Percentiles rank a stretch among this genome's conserved stretches.
Evolutionary conservation across 2,329 filamentous ascomycete genomes (phyloP).

Genomic region (Moelleriella libera): DNA sequence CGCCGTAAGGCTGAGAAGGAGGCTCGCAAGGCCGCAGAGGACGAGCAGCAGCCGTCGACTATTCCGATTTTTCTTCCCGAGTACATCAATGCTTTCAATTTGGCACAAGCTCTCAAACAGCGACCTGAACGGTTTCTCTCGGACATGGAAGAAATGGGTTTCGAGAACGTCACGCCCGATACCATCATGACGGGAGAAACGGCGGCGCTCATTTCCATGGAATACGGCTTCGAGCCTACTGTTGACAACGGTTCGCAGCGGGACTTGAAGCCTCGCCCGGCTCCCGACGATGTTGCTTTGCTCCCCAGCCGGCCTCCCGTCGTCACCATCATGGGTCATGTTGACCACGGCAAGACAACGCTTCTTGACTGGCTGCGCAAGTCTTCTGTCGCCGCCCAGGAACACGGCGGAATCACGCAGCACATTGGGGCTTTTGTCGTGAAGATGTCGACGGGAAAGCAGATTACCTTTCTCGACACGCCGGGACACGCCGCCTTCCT

Average conservation of each 20-base stretch:
- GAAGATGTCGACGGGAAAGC: conserved; percentile 68
- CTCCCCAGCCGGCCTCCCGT: conserved; percentile 75
- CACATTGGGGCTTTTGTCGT: conserved; percentile 98
- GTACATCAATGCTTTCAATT: conserved; percentile 75
- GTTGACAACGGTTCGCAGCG: conserved; percentile 50
- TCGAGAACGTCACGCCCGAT: conserved; percentile 69
- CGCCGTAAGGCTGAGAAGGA: conserved; percentile 27
- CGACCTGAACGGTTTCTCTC: conserved; percentile 55
- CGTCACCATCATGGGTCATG: conserved; percentile 98
- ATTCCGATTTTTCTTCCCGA: conserved; percentile 66
- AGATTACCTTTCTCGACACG: conserved; percentile 93
- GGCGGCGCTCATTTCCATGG: conserved; percentile 76
- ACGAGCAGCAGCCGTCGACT: conserved; percentile 28
- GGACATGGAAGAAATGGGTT: conserved; percentile 75
- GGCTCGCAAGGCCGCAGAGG: conserved; percentile 22
- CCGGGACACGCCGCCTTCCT: conserved; percentile 93
- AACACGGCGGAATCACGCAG: conserved; percentile 95
- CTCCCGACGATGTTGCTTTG: conserved; percentile 49
- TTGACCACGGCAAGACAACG: conserved; percentile 97
- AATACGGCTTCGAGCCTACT: conserved; percentile 83
- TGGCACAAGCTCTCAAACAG: conserved; percentile 63
- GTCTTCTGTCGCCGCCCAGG: conserved; percentile 77
- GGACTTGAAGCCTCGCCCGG: conserved; percentile 60
- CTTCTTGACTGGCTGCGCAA: conserved; percentile 87
- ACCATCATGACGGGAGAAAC: conserved; percentile 85